Evolutionary conservation across 2,329 filamentous ascomycete genomes (phyloP), one percentile per base, ranked within the genome.

Genomic region (Aspergillus sp.): DNA sequence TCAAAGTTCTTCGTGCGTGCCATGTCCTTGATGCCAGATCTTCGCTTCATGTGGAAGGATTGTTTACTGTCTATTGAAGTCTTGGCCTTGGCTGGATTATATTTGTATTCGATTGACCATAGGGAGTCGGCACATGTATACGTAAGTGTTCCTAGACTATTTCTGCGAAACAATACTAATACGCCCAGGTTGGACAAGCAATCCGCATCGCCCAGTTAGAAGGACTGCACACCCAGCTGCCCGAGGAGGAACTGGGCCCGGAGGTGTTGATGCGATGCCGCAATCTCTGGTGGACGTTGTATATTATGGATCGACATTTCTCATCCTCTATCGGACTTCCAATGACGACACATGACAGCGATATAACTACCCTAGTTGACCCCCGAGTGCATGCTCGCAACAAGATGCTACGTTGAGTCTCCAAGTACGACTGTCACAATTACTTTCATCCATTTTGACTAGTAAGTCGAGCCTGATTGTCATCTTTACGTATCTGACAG

Each of bases 181-280:
- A 5, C 13, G n/a, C 27, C 1, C 38, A 70, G 68, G 56, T 69
- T 36, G 60, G 61, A 2, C 66, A 70, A 37, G 67, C 67, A 8
- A 61, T 70, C n/a, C 61, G 65, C 2, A 66, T 70, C 4, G 68
- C 68, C 1, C 66, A 69, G n/a, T 9, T 69, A 1, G 67, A 69
- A 44, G 68, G 69, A 0, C 13, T 72, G 2, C 68, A 72, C 30
- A 69, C 67, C 0, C 59, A 69, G 27, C 55, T 72, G 1, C 66
- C 67, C 0, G 64, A 68, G 29, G 49, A 57, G 5, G 64, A 64
- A 19, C 56, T 71, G 0, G 64, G 64, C 0, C 30, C 46, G 6
- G 55, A 56, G 13, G 64, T 58, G 0, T 53, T 68, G 1, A 50
- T 49, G 0, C 53, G 57, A 1, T 70, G 65, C 33, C 64, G 66